These are phyloP conservation scores for Aspergillus diversus DNA, from an alignment of 495 filamentous ascomycete species.

Conservation along the genomic window DNA sequence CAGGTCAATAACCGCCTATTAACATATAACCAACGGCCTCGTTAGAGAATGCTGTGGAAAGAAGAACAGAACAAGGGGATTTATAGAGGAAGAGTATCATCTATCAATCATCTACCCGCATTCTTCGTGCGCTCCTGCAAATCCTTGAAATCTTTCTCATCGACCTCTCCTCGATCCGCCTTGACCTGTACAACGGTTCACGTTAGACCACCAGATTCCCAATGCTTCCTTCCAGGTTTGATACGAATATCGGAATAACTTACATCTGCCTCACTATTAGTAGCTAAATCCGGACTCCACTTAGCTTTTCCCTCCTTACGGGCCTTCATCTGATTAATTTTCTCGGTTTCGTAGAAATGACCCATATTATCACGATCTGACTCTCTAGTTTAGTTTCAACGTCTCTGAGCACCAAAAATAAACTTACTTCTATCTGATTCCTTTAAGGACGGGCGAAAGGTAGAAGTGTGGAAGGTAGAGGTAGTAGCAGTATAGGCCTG, in stretches of 20 bases:
- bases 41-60: no score
- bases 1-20: no score
- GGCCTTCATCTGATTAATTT: conserved; percentile 70
- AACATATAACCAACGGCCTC: no score
- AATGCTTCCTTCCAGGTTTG: not conserved
- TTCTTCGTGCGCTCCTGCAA: conserved; percentile 57
- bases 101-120: not conserved
- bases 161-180: conserved; percentile 61
- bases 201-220: not conserved
- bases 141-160: conserved; percentile 48
- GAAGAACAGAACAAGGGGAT: no score
- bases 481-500: conserved; percentile 12
- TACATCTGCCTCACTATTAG: conserved; percentile 79
- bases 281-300: conserved; percentile 81
- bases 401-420: not conserved
- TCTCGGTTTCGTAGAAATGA: conserved; percentile 65
- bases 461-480: conserved; percentile 34
- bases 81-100: not conserved
- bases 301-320: conserved; percentile 74
- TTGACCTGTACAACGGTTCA: conserved; percentile 53
- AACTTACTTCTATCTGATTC: conserved; percentile 25
- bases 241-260: conserved; percentile 12
- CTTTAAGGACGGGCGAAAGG: conserved; percentile 30
- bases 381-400: conserved; percentile 10
- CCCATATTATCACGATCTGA: conserved; percentile 46